phyloP scores from a whole-genome alignment of 2,329 filamentous ascomycete genomes.

The Didymella keratinophila region DNA sequence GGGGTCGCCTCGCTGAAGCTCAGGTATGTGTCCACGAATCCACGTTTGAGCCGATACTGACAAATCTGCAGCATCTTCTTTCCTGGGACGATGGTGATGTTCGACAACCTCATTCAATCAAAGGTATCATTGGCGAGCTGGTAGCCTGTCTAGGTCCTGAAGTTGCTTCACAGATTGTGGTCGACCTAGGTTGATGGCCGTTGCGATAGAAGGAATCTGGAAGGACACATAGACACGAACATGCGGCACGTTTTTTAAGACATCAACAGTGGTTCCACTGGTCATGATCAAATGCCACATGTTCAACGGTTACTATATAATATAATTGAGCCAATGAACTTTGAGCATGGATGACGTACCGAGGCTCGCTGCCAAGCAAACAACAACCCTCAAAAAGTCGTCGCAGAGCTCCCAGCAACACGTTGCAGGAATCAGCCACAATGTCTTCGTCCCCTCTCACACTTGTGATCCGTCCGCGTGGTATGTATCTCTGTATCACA shows the following conservation, averaged over 20 bases:
- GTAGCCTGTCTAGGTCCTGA: slow-evolving; percentile 71
- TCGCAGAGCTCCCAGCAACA: slow-evolving; percentile 4
- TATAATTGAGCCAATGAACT: slow-evolving; percentile 4
- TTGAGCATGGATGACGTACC: slow-evolving; percentile 17
- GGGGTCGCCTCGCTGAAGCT: slow-evolving; percentile 42
- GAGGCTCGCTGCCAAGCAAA: slow-evolving; percentile 19
- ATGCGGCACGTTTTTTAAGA: too few species aligned
- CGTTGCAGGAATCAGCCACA: slow-evolving; percentile 17
- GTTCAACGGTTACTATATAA: neutral
- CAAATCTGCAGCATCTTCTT: slow-evolving; percentile 58
- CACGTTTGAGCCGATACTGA: neutral
- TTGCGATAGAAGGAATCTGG: neutral
- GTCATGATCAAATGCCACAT: neutral
- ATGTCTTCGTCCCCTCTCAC: slow-evolving; percentile 56
- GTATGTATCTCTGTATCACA: slow-evolving; percentile 39
- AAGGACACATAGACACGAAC: neutral
- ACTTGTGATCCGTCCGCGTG: slow-evolving; percentile 56
- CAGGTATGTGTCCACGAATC: slow-evolving; percentile 38
- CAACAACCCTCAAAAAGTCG: slow-evolving; percentile 20
- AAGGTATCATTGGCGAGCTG: slow-evolving; percentile 71
- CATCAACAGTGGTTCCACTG: neutral
- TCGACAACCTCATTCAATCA: slow-evolving; percentile 61
- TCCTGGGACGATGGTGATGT: slow-evolving; percentile 66
- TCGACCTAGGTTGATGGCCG: slow-evolving; percentile 59
- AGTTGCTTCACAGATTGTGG: slow-evolving; percentile 63